These are phyloP conservation scores for Candida orba DNA, from an alignment of 805 yeast genomes.

Conservation along the genomic window DNA sequence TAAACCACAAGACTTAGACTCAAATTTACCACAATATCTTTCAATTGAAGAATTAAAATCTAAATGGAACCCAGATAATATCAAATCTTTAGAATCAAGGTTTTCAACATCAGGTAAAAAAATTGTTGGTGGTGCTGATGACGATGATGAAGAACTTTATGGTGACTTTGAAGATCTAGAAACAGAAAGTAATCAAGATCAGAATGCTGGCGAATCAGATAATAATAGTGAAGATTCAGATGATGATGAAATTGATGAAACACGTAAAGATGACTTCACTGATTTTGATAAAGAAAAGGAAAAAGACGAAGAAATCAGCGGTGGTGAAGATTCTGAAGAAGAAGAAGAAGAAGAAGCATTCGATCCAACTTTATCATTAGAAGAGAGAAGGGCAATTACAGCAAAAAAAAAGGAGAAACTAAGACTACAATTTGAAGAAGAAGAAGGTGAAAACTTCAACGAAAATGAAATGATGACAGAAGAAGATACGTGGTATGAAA, in stretches of 20 bases:
- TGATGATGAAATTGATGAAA: constrained; percentile 11
- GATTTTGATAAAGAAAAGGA: constrained; percentile 47
- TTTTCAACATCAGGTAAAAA: constrained; percentile 49
- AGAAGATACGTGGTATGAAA: constrained; percentile 96
- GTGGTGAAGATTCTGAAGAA: constrained; percentile 31
- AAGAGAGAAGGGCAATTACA: constrained; percentile 69
- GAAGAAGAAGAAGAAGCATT: constrained; percentile 31
- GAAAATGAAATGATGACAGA: constrained; percentile 71
- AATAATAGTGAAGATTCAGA: constrained; percentile 24
- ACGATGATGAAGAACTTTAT: constrained; percentile 42
- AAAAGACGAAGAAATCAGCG: constrained; percentile 38
- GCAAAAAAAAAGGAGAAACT: constrained; percentile 87
- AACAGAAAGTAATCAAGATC: constrained; percentile 23
- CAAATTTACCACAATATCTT: constrained; percentile 31
- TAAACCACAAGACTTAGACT: constrained; percentile 30
- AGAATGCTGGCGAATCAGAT: constrained; percentile 12
- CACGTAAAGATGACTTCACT: constrained; percentile 40
- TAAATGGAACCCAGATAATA: constrained; percentile 40
- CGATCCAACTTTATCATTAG: constrained; percentile 43
- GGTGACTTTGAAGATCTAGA: constrained; percentile 55
- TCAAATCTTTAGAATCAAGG: constrained; percentile 36
- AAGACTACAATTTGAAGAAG: constrained; percentile 84
- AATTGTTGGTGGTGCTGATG: constrained; percentile 30
- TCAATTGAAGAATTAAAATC: constrained; percentile 35
- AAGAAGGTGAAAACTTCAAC: constrained; percentile 64